Evolutionary conservation across 2,329 filamentous ascomycete species (phyloP), one percentile per base, ranked within the genome.

Genomic region (Ophiosphaerella narmari): DNA sequence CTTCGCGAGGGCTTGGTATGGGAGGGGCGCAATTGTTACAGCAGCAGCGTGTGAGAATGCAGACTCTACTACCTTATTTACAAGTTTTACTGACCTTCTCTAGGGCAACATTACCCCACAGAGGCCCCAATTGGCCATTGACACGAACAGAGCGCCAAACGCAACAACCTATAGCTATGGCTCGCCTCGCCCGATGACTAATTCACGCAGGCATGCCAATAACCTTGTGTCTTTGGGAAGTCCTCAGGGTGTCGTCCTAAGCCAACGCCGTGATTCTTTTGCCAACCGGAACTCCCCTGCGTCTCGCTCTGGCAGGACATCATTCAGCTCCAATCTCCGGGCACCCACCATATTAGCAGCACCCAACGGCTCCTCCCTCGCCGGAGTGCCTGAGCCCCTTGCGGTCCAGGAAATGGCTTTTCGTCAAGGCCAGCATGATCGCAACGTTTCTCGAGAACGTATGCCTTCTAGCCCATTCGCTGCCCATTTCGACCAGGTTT

Each of bases 401-500:
- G 52, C 56, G 23, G 63, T 66, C 8, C 58, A 66, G 38, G 64
- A 64, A 37, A 55, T 59, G 44, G 64, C 58, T 9, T 64, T 65
- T 40, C 63, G 63, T 40, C 57, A 60, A 31, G 64, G 63, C 26
- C 62, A 64, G 35, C 44, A 52, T 13, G 57, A 63, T 21, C 39
- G 38, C 11, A 46, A 41, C 26, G 48, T 43, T 13, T 26, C 47
- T 14, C 41, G 42, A 4, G 43, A 54, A 16, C 37, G 50, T 5
- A 9, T 55, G 5, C 55, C 63, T 11, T 9, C 51, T 16, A 67
- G 51, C 26, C 63, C 62, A 1, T 67, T 64, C 37, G 46, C 50
- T 2, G 44, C 39, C 21, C 37, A 46, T 7, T 60, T 57, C 21
- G 52, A 66, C 21, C 35, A 50, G 13, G 46, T 61, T 12, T 67